Evolutionary conservation across 2,329 filamentous ascomycete species (phyloP).

Genomic region (Penicillium sp.): DNA sequence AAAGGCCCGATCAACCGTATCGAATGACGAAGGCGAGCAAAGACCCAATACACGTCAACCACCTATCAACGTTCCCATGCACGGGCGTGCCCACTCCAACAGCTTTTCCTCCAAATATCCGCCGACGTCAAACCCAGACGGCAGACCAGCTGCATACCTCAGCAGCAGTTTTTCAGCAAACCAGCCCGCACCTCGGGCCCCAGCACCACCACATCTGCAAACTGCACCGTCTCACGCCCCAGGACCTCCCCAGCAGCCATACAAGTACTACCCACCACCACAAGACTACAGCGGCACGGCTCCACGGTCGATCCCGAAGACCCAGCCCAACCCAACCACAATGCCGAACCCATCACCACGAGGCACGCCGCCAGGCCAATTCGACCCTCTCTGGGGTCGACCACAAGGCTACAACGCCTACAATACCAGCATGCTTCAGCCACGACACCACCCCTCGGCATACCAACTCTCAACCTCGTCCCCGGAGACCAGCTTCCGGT

Average conservation of each 20-base stretch:
- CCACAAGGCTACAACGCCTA: conserved; percentile 15
- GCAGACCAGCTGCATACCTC: conserved; percentile 7
- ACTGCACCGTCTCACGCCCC: background rate
- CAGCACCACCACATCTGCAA: conserved; percentile 1
- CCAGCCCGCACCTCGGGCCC: conserved; percentile 9
- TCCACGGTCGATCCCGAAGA: conserved; percentile 17
- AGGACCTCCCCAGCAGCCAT: conserved; percentile 9
- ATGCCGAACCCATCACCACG: conserved; percentile 11
- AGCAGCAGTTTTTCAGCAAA: conserved; percentile 11
- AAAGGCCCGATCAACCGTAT: conserved; percentile 6
- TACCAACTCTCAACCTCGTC: conserved; percentile 21
- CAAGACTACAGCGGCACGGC: conserved; percentile 8
- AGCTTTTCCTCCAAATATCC: conserved; percentile 13
- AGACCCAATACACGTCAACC: conserved; percentile 4
- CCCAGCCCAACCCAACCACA: conserved; percentile 6
- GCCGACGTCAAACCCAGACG: conserved; percentile 5
- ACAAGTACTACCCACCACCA: conserved; percentile 5
- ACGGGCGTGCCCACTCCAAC: conserved; percentile 12
- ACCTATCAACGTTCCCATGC: conserved; percentile 2
- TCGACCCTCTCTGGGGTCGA: conserved; percentile 8
- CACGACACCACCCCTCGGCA: conserved; percentile 12
- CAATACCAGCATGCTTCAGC: conserved; percentile 12
- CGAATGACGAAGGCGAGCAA: conserved; percentile 20
- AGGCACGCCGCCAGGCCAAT: conserved; percentile 16
- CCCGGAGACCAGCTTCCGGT: conserved; percentile 16